These are phyloP conservation scores for Trypanosoma caninum DNA, from an alignment of 208 protist species.

Conservation along the genomic window DNA sequence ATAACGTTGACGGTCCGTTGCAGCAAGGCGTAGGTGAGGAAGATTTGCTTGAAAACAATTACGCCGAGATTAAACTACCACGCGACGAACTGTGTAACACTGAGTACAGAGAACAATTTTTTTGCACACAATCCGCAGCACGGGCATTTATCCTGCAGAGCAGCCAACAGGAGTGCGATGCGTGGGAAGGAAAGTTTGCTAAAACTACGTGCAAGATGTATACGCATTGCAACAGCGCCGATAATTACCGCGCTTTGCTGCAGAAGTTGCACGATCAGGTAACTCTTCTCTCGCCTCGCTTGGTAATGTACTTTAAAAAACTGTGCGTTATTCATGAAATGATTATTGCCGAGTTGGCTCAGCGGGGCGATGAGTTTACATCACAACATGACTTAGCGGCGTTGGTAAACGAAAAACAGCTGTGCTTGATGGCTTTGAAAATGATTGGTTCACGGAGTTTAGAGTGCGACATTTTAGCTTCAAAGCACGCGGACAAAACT, in stretches of 20 bases:
- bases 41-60: slow-evolving; percentile 32
- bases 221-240: slow-evolving; percentile 24
- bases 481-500: background rate
- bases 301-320: slow-evolving; percentile 33
- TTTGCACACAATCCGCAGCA: slow-evolving; percentile 46
- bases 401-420: too few species aligned
- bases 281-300: slow-evolving; percentile 25
- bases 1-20: slow-evolving; percentile 31
- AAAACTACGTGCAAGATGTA: slow-evolving; percentile 31
- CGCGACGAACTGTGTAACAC: slow-evolving; percentile 39
- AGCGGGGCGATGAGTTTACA: too few species aligned
- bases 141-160: slow-evolving; percentile 25
- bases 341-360: too few species aligned
- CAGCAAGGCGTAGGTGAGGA: slow-evolving; percentile 38
- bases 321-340: slow-evolving; percentile 1
- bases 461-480: too few species aligned
- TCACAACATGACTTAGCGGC: too few species aligned
- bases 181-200: slow-evolving; percentile 65
- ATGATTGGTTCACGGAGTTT: too few species aligned
- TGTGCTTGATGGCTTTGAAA: too few species aligned
- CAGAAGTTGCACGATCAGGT: slow-evolving; percentile 34
- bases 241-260: slow-evolving; percentile 27
- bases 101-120: slow-evolving; percentile 31
- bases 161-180: slow-evolving; percentile 49
- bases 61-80: slow-evolving; percentile 34